Conservation (phyloP, 768 basidiomycete species). For the Leccinum subgranulosum region DNA sequence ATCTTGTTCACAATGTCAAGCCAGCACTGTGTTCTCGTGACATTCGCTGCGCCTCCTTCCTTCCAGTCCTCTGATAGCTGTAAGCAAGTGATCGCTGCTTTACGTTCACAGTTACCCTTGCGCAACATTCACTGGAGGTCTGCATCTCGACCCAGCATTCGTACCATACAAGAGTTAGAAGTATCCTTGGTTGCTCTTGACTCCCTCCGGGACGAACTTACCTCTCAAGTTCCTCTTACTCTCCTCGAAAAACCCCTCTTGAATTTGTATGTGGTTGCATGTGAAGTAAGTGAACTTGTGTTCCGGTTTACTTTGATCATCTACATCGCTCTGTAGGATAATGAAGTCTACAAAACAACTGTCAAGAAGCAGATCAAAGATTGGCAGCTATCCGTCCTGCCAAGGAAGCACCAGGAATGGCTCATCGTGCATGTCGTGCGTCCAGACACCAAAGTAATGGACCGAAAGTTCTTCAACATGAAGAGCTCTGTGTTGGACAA, state of each 20-base stretch:
- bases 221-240: slow-evolving; percentile 72
- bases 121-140: slow-evolving; percentile 94
- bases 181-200: slow-evolving; percentile 70
- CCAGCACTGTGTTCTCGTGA: slow-evolving; percentile 55
- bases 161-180: slow-evolving; percentile 88
- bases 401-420: slow-evolving; percentile 89
- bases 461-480: slow-evolving; percentile 76
- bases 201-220: slow-evolving; percentile 65
- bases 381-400: slow-evolving; percentile 69
- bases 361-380: slow-evolving; percentile 88
- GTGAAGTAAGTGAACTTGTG: slow-evolving; percentile 63
- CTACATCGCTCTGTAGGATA: slow-evolving; percentile 40
- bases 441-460: slow-evolving; percentile 57
- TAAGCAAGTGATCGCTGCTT: slow-evolving; percentile 61
- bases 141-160: slow-evolving; percentile 60
- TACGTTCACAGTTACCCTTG: slow-evolving; percentile 76
- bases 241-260: slow-evolving; percentile 84
- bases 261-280: slow-evolving; percentile 81
- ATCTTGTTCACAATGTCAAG: slow-evolving; percentile 28
- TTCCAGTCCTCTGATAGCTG: slow-evolving; percentile 72
- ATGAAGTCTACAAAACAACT: slow-evolving; percentile 70
- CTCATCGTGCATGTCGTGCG: slow-evolving; percentile 83
- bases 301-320: slow-evolving; percentile 5
- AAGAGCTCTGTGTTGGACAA: slow-evolving; percentile 87
- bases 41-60: slow-evolving; percentile 61